Evolutionary conservation across 495 filamentous ascomycete genomes (phyloP).

Genomic region (Hypoxylon fragiforme): DNA sequence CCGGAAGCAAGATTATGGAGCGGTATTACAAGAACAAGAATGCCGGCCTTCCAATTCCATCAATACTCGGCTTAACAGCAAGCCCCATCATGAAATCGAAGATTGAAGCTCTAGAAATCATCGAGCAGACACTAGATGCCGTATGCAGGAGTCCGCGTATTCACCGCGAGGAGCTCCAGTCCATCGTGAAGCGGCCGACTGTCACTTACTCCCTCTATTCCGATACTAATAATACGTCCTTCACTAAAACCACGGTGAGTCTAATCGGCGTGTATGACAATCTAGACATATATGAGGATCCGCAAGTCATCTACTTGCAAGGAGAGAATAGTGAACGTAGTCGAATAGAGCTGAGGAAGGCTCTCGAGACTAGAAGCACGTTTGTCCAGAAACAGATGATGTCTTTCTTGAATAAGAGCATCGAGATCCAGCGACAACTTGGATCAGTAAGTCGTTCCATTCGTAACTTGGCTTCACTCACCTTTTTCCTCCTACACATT

Average conservation of each 20-base stretch:
- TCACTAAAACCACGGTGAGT: slow-evolving; percentile 40
- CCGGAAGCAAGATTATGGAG: slow-evolving; percentile 79
- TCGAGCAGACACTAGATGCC: slow-evolving; percentile 79
- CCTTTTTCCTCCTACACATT: no score
- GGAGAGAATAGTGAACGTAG: slow-evolving; percentile 42
- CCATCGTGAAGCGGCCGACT: slow-evolving; percentile 67
- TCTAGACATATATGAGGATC: slow-evolving; percentile 70
- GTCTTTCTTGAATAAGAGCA: slow-evolving; percentile 54
- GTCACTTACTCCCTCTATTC: slow-evolving; percentile 58
- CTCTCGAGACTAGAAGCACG: slow-evolving; percentile 58
- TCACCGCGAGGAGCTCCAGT: slow-evolving; percentile 70
- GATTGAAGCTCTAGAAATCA: slow-evolving; percentile 51
- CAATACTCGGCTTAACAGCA: slow-evolving; percentile 82
- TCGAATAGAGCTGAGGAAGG: slow-evolving; percentile 47
- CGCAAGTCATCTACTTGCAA: slow-evolving; percentile 62
- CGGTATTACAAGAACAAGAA: slow-evolving; percentile 61
- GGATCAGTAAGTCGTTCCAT: slow-evolving; percentile 49
- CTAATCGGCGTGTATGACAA: slow-evolving; percentile 41
- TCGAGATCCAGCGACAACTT: slow-evolving; percentile 63
- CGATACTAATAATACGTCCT: background rate
- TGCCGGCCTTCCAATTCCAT: slow-evolving; percentile 56
- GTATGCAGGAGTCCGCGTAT: slow-evolving; percentile 70
- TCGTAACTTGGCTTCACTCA: background rate
- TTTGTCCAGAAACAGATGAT: slow-evolving; percentile 66
- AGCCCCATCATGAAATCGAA: slow-evolving; percentile 72